Evolutionary conservation across 2,329 filamentous ascomycete genomes (phyloP).

Genomic region (Colletotrichum paranaense): DNA sequence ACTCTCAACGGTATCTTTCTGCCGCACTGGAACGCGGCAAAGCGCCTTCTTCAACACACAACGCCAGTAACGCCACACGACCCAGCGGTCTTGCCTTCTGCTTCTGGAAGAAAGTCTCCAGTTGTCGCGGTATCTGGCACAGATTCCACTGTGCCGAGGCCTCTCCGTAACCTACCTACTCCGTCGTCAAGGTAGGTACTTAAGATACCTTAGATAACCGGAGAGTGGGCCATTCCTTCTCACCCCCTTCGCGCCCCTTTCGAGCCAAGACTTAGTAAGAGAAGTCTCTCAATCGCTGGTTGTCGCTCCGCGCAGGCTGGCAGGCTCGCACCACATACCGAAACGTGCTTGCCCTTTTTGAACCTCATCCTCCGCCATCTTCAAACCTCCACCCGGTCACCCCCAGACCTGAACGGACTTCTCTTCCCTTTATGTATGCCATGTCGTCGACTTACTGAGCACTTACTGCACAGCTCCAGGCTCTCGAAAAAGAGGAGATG

Average conservation of each 20-base stretch:
- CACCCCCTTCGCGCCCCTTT: neutral
- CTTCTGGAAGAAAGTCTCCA: conserved; percentile 20
- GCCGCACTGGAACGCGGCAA: conserved; percentile 18
- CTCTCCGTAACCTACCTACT: neutral
- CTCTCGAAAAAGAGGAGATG: neutral
- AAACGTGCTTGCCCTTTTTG: conserved; percentile 18
- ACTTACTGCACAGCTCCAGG: neutral
- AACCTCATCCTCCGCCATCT: neutral
- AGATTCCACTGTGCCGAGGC: conserved; percentile 12
- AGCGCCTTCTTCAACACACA: conserved; percentile 14
- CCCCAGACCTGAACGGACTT: neutral
- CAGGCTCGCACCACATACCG: conserved; percentile 15
- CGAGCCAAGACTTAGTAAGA: neutral
- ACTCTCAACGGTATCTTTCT: neutral
- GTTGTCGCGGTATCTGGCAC: conserved; percentile 25
- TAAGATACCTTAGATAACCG: neutral
- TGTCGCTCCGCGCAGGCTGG: conserved; percentile 7
- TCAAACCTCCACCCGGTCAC: neutral
- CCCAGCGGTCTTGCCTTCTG: conserved; percentile 25
- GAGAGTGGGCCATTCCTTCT: neutral
- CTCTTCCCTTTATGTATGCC: neutral
- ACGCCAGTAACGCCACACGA: conserved; percentile 14
- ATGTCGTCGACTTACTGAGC: neutral
- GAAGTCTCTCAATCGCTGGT: neutral
- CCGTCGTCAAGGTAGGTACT: neutral